phyloP scores from a whole-genome alignment of 768 basidiomycete species.

The Phaffia australis region DNA sequence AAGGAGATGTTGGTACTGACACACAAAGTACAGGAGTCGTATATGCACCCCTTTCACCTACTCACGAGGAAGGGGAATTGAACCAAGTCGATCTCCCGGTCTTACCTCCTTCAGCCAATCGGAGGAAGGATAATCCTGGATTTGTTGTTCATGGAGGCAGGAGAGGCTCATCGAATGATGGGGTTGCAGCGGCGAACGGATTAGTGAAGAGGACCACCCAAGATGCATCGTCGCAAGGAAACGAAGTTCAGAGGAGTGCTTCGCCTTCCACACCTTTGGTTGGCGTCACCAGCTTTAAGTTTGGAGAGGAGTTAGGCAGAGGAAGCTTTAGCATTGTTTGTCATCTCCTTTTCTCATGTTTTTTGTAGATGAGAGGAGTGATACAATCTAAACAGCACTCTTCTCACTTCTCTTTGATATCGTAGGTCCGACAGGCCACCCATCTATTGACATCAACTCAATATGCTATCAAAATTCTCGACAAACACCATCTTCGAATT shows the following conservation, averaged over 20 bases:
- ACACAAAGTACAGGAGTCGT: no score
- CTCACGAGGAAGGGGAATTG: background rate
- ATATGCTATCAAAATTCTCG: conserved; percentile 70
- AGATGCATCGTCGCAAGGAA: background rate
- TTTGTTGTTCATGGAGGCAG: conserved; percentile 24
- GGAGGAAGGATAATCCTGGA: conserved; percentile 10
- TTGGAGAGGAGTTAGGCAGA: conserved; percentile 38
- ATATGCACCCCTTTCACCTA: conserved; percentile 1
- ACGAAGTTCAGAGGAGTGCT: background rate
- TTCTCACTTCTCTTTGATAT: no score
- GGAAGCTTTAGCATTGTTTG: conserved; percentile 72
- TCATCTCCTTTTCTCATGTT: conserved; percentile 21
- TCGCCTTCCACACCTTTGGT: conserved; percentile 2
- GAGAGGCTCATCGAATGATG: background rate
- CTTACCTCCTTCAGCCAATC: background rate
- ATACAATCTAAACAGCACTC: background rate
- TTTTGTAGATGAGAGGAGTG: background rate
- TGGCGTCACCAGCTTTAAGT: conserved; percentile 28
- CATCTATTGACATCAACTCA: conserved; percentile 50
- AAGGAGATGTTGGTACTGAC: background rate
- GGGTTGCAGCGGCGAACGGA: background rate
- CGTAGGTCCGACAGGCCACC: conserved; percentile 51
- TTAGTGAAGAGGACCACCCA: background rate
- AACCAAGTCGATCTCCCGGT: background rate
- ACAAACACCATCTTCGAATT: conserved; percentile 64